Evolutionary conservation across 1,284 basidiomycete species (phyloP).

Genomic region (Cutaneotrichosporon arboriforme): DNA sequence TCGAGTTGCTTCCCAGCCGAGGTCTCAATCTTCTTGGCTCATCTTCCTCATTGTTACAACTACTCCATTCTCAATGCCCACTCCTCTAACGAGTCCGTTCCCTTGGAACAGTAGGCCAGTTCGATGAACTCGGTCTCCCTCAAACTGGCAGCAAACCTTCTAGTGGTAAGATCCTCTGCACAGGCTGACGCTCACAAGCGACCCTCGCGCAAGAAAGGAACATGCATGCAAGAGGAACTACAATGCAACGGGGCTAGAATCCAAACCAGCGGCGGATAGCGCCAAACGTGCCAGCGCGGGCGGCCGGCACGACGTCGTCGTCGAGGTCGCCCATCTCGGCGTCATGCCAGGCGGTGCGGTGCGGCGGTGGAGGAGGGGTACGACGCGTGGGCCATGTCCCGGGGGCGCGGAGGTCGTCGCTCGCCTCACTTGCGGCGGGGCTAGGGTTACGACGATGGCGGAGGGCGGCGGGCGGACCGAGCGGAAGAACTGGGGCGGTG

Average conservation of each 20-base stretch:
- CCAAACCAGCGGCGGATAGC: slow-evolving; percentile 10
- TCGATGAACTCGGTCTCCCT: no score
- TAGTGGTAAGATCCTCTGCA: no score
- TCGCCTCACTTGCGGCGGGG: background rate
- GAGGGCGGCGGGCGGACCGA: background rate
- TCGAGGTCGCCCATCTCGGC: background rate
- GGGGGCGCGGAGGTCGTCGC: background rate
- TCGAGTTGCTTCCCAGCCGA: no score
- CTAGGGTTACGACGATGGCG: no score
- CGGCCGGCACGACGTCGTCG: background rate
- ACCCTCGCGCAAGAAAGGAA: background rate
- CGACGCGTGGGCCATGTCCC: background rate
- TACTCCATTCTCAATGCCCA: no score
- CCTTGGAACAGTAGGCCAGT: no score
- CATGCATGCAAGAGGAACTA: background rate
- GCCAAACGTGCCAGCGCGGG: background rate
- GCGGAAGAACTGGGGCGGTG: background rate
- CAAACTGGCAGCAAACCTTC: no score
- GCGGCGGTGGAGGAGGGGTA: background rate
- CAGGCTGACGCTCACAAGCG: background rate
- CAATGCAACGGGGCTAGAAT: background rate
- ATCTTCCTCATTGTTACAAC: no score
- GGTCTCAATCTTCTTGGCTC: no score
- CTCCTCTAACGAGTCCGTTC: no score
- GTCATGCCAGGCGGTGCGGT: background rate